These are phyloP conservation scores for Phaeophleospora eucalypticola DNA, from an alignment of 2,329 filamentous ascomycete species.

Conservation along the genomic window DNA sequence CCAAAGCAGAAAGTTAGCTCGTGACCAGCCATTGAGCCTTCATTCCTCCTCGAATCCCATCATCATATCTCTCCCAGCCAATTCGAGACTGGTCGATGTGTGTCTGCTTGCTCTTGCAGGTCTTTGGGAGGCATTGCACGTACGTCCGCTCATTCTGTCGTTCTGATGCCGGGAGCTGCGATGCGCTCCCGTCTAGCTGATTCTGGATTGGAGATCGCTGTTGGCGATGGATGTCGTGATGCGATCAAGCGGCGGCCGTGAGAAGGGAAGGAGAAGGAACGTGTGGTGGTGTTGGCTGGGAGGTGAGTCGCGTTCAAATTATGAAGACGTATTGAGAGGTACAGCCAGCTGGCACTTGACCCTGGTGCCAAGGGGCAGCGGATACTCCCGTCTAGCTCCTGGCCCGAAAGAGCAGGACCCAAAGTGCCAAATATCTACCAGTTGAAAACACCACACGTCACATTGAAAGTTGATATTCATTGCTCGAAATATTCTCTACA, in stretches of 20 bases:
- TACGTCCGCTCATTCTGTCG: conserved; percentile 8
- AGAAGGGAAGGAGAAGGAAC: not conserved
- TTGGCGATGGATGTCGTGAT: not conserved
- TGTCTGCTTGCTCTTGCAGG: not conserved
- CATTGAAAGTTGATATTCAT: too few species aligned
- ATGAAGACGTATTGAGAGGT: not conserved
- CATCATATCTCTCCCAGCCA: not conserved
- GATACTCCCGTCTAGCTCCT: too few species aligned
- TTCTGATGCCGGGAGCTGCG: conserved; percentile 1
- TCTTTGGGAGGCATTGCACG: not conserved
- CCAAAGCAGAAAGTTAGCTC: conserved; percentile 8
- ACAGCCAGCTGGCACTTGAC: not conserved
- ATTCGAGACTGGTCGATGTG: not conserved
- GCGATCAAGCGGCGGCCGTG: not conserved
- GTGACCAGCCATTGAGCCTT: not conserved
- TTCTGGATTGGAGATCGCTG: not conserved
- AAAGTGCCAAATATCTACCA: too few species aligned
- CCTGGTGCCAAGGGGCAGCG: too few species aligned
- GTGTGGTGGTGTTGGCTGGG: not conserved
- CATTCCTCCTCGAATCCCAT: not conserved
- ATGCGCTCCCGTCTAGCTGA: not conserved
- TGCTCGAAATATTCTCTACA: too few species aligned
- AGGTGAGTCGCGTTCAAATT: not conserved
- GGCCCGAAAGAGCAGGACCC: too few species aligned
- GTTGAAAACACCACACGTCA: too few species aligned